Evolutionary conservation across 345 rosid species (phyloP), one percentile per base, ranked within the genome.

Genomic region (Pugionium dolabratum): DNA sequence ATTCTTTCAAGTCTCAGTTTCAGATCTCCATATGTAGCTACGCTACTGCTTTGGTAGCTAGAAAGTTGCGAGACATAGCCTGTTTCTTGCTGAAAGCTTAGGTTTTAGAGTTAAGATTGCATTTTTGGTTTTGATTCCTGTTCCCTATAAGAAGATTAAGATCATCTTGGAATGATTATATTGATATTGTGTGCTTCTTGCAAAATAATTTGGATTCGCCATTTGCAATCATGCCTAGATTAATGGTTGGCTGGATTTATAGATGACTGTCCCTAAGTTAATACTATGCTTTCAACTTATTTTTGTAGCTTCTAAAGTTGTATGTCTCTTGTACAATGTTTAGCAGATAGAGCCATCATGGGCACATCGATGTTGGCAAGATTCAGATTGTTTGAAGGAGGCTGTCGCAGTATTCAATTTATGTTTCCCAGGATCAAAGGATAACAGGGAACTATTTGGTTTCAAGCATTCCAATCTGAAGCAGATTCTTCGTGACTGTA

Each of bases 311-410:
- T 32, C 2, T 7, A 54, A 60, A 59, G 55, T 53, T 61, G 47
- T 61, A 60, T 33, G 35, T 47, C 44, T 52, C 11, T 30, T 56
- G 52, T 58, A 30, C 71, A 58, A 52, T 72, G 34, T 44, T 36
- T 76, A 67, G 72, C 90, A 88, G 97, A 84, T 55, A 67, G 86
- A 83, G 66, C 65, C 80, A 62, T 65, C 86, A 60, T 83, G 83
- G 88, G 70, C 57, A 66, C 74, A 70, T 29, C 60, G n/a, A 62
- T 88, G 97, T 77, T 66, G 81, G 83, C 69, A 78, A 49, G 89
- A 87, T 64, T 73, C 87, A 70, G 70, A 69, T 51, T 70, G 59
- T 54, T 75, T 87, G 65, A 80, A 78, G 71, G 90, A 84, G 29
- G 74, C 73, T 70, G 70, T 79, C 40, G 75, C 75, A 67, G 83